These are phyloP conservation scores for Syzygium grande DNA, from an alignment of 345 rosid species.

Conservation along the genomic window DNA sequence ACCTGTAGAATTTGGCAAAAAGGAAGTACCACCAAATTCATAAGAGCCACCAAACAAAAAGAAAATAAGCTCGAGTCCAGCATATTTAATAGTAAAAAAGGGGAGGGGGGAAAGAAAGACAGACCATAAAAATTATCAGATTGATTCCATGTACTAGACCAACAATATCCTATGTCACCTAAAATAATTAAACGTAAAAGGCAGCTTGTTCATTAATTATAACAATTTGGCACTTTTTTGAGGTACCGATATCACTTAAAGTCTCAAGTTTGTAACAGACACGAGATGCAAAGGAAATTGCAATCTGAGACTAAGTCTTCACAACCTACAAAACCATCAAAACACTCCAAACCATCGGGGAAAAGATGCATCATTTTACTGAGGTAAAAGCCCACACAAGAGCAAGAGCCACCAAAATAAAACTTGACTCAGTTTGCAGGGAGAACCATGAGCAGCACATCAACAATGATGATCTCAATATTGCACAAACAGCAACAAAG, in stretches of 20 bases:
- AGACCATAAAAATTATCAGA: neutral
- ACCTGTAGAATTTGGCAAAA: constrained; percentile 30
- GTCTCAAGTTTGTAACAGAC: neutral
- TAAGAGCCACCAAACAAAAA: neutral
- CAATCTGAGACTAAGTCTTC: neutral
- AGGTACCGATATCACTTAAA: neutral
- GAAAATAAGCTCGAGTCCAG: neutral
- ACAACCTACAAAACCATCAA: neutral
- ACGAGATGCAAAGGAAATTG: neutral
- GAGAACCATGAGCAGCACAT: neutral
- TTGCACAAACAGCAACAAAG: neutral
- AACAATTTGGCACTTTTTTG: neutral
- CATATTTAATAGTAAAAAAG: neutral
- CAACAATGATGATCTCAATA: neutral
- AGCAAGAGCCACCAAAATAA: neutral
- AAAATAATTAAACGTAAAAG: neutral
- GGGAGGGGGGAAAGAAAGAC: neutral
- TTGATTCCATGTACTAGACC: neutral
- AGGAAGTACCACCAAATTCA: neutral
- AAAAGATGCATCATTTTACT: neutral
- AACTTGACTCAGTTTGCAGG: neutral
- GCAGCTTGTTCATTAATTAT: neutral
- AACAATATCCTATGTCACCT: neutral
- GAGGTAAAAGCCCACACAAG: neutral
- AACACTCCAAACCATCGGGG: neutral